Conservation (phyloP, 129 eudicot species). For the Sambucus nigra region DNA sequence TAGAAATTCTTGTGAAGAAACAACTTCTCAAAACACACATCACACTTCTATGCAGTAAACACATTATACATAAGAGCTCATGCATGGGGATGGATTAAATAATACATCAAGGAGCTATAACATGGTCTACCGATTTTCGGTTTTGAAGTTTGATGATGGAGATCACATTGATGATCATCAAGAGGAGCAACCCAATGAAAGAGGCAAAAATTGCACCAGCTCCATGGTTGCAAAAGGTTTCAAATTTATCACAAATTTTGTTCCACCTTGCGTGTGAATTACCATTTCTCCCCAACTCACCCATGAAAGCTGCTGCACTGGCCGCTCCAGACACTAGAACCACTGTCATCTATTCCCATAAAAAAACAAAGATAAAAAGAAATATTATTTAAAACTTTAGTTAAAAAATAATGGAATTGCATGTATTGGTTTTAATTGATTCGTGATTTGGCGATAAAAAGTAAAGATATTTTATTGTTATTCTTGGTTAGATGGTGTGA, state of each 20-base stretch:
- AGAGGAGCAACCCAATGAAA: slow-evolving; percentile 40
- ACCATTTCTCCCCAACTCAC: slow-evolving; percentile 65
- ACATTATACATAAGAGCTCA: background rate
- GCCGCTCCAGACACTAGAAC: slow-evolving; percentile 57
- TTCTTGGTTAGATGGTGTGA: too few species aligned
- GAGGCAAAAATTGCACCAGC: slow-evolving; percentile 62
- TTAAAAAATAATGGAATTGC: background rate
- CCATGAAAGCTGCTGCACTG: slow-evolving; percentile 78
- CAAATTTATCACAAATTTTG: slow-evolving; percentile 69
- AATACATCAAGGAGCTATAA: slow-evolving; percentile 23
- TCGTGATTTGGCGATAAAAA: background rate
- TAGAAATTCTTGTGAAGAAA: too few species aligned
- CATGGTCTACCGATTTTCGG: slow-evolving; percentile 13
- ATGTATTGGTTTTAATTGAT: too few species aligned
- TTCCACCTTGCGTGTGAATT: slow-evolving; percentile 92
- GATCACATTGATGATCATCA: slow-evolving; percentile 26
- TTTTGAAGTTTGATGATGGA: slow-evolving; percentile 30
- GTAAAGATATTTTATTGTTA: too few species aligned
- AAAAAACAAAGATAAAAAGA: background rate
- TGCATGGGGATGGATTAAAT: background rate
- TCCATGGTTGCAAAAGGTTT: slow-evolving; percentile 48
- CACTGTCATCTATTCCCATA: slow-evolving; percentile 37
- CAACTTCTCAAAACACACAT: background rate
- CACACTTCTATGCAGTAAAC: background rate
- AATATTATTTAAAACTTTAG: background rate